Conservation (phyloP, 1,139 yeast genomes). For the Suhomyces maxii region DNA sequence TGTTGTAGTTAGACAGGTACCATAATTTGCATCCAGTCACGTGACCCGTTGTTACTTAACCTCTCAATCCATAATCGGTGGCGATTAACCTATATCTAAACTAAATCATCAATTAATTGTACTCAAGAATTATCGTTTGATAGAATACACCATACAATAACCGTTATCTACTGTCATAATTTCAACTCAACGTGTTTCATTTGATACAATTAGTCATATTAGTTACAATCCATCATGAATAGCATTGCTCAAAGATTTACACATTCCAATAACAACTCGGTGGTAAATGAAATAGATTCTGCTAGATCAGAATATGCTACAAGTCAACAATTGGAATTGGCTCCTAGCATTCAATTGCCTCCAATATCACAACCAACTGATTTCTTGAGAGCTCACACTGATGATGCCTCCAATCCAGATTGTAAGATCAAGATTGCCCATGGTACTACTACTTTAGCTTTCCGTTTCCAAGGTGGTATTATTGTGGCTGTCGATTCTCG, state of each 20-base stretch:
- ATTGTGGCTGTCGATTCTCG: conserved; percentile 96
- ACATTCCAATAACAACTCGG: conserved; percentile 29
- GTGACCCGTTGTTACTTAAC: neutral
- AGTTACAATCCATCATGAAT: conserved; percentile 31
- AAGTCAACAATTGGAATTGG: conserved; percentile 37
- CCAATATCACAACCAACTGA: conserved; percentile 93
- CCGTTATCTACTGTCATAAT: neutral
- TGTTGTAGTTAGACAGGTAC: too few relatives aligned
- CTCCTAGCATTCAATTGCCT: conserved; percentile 74
- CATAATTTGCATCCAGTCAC: neutral
- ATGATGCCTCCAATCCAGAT: conserved; percentile 88
- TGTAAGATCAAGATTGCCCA: conserved; percentile 96
- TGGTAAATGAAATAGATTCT: conserved; percentile 31
- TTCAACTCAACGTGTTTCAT: neutral
- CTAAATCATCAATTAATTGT: neutral
- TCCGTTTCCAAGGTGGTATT: conserved; percentile 94
- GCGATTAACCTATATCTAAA: conserved; percentile 3
- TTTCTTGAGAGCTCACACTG: conserved; percentile 95
- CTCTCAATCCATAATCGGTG: conserved; percentile 4
- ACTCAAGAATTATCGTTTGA: neutral
- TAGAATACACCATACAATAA: neutral
- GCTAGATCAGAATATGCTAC: conserved; percentile 25
- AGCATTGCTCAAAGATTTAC: conserved; percentile 42
- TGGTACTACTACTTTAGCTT: conserved; percentile 97
- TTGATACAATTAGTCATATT: neutral